Conservation (phyloP, 495 filamentous ascomycete species). For the Jackrogersella multiformis region DNA sequence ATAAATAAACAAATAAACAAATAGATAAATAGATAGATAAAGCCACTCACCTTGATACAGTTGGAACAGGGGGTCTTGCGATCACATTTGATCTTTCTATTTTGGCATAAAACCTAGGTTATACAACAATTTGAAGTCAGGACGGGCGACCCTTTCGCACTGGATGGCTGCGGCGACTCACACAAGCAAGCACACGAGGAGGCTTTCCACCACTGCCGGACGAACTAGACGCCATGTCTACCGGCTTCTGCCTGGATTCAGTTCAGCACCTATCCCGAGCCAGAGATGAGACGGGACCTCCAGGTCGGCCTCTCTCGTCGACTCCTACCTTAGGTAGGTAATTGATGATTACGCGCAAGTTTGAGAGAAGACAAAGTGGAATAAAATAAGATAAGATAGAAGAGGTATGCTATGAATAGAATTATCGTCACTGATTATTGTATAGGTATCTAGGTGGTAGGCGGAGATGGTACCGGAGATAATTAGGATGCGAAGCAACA, state of each 20-base stretch:
- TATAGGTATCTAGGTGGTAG: background rate
- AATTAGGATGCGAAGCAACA: background rate
- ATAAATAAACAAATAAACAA: no score
- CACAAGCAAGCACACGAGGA: conserved; percentile 40
- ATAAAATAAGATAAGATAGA: no score
- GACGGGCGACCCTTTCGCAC: conserved; percentile 1
- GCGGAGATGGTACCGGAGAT: background rate
- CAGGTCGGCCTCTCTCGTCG: conserved; percentile 12
- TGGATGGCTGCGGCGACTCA: conserved; percentile 20
- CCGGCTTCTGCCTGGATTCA: no score
- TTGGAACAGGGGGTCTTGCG: conserved; percentile 73
- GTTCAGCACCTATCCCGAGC: conserved; percentile 18
- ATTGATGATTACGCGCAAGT: background rate
- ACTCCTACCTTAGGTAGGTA: no score
- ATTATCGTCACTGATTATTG: no score
- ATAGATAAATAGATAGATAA: no score
- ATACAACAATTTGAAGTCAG: conserved; percentile 29
- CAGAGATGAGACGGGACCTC: conserved; percentile 11
- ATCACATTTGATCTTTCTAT: conserved; percentile 75
- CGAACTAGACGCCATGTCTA: conserved; percentile 36
- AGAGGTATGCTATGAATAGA: no score
- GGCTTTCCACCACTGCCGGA: conserved; percentile 41
- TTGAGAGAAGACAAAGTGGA: no score
- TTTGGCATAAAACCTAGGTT: conserved; percentile 64
- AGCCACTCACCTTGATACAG: conserved; percentile 52